Base-by-base conservation (phyloP, 1,284 basidiomycete species). In the Malassezia dermatis region DNA sequence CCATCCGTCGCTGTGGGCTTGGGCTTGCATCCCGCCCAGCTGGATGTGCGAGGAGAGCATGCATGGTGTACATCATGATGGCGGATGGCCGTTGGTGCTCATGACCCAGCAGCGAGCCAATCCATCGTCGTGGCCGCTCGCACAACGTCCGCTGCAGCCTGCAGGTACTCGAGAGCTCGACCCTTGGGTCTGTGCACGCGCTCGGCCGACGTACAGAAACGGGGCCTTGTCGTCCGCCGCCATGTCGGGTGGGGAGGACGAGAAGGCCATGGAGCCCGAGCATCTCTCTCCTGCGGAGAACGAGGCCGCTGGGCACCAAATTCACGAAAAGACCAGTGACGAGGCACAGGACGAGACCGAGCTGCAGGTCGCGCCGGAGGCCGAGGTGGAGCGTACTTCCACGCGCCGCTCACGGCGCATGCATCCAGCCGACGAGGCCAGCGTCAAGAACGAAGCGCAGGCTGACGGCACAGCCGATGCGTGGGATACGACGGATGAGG, bases 401-500 rank as follows among this genome's bases (percentile, higher is more conserved):
- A 50, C 26, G 23, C 48, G 48, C 10, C 35, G 48, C 27, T 50
- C 48, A 13, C 48, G 48, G 13, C 48, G 48, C 37, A 50, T 23
- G 27, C 8, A 27, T 23, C 34, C 48, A 6, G 34, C 41, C 3
- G 49, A 42, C 12, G 48, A 30, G 11, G 26, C 24, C 4, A 21
- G 32, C 28, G 39, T 32, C 23, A 24, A 43, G 13, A 45, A 48
- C 26, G 52, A 40, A 23, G 51, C 52, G 19, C 43, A 43, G 13
- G 61, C 40, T 4, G 51, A 66, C 10, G 61, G 58, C 8, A 59
- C 57, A 28, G 63, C 55, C 0, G 45, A 46, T 24, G 62, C 56
- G 11, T 65, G 50, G 34, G 61, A 48, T 51, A 70, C 77, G 17
- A 81, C 44, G 4, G 59, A 58, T 3, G 45, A 49, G 17, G 56